Base-by-base conservation (phyloP, 768 basidiomycete genomes). In the Lactarius vividus region DNA sequence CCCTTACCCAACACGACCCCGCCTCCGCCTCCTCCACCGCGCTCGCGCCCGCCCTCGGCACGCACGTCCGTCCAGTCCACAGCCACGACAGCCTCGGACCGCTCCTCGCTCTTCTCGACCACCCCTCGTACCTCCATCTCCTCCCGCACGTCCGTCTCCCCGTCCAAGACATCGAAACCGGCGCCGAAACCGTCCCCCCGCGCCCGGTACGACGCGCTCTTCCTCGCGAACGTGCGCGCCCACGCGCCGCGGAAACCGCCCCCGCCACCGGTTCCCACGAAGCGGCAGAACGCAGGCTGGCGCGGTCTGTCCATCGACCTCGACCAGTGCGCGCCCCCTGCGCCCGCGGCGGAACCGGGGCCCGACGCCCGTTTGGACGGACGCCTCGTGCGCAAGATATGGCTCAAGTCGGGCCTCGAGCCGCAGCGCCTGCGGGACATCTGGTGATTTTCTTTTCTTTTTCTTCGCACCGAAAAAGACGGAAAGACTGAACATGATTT, bases 271-370 rank as follows among this genome's bases (percentile, higher is more conserved):
- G 71, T 79, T 18, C 78, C 80, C 66, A 79, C 81, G 49, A 74
- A 71, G 42, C 75, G 85, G 62, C 82, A 84, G 61, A 84, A 87
- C 4, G 83, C 82, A 2, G 89, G 89, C 3, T 91, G 89, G 89
- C 79, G 88, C 39, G 88, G 84, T 7, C 71, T 87, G 40, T 88
- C 87, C 0, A 82, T 89, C 23, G 88, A 89, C 72, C 74, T 86
- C 56, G 83, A 85, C 56, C 80, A 81, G n/a, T 73, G 71, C 61
- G 70, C 72, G 2, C 78, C 76, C 16, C 8, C 52, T 4, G 8
- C 37, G 29, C 29, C 46, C 18, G 76, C 80, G 55, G 75, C 71
- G 37, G 71, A 71, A 16, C 75, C 81, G 16, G 76, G 72, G 1
- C 64, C 71, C 3, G 77, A 79, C 20, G 85, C 85, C 37, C 79